Evolutionary conservation across 306 rosid species (phyloP), one percentile per base, ranked within the genome.

Genomic region (Corylus heterophylla): DNA sequence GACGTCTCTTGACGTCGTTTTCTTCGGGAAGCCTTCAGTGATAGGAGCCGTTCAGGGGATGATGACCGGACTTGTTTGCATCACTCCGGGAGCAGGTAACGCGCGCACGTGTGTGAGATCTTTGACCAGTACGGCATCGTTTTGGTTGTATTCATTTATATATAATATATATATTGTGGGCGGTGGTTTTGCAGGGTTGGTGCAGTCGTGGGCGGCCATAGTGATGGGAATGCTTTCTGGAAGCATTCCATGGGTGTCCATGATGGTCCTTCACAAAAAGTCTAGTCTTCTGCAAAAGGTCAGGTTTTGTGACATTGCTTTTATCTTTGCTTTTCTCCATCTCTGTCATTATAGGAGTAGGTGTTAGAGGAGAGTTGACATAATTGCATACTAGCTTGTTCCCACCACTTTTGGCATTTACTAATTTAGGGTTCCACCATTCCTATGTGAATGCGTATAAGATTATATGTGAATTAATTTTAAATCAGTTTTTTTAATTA

Each of bases 201-300:
- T 95, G 74, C 99, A 93, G 80, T 88, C 97, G 74, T 95, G 99
- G 99, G 99, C 99, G 63, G 98, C 98, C 81, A 93, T 95, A 48
- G 89, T 95, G 49, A 90, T 90, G 92, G 99, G 99, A 73, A 84
- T 93, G 0, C 73, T 82, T 12, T 77, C 94, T 0, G 99, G 99
- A 0, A 95, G 94, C 73, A 70, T 95, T 88, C 99, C 99, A 0
- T 93, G 98, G 99, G 86, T 93, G 0, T 70, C 98, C 7, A 95
- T 95, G 99, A 95, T 95, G 99, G 74, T 95, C 31, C 82, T 95
- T 51, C 99, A 93, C 81, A 95, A 95, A 73, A 95, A 89, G 84
- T 86, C 89, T 10, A 80, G 62, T 49, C 83, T 95, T 0, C 72
- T 95, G 0, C 99, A 91, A 58, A 85, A 93, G 97, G 99, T 92